These are phyloP conservation scores for Asterochloris erici DNA, from an alignment of 139 green algal genomes.

Conservation along the genomic window DNA sequence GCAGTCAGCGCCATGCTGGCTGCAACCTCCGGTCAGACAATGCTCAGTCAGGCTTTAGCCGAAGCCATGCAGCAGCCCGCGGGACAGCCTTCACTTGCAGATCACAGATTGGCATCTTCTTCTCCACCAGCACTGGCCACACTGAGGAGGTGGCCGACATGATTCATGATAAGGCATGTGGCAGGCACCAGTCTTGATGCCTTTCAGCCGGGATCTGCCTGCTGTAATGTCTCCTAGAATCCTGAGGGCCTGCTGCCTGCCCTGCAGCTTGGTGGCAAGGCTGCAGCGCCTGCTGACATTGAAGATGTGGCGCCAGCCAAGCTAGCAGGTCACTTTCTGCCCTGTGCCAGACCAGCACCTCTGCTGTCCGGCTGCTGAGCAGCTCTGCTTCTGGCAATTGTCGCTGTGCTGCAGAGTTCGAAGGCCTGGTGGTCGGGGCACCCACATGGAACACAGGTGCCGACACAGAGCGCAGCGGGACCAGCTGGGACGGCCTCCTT, in stretches of 20 bases:
- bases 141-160: slow-evolving; percentile 25
- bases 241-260: background rate
- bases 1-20: too few species aligned
- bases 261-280: slow-evolving; percentile 5
- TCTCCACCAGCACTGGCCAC: slow-evolving; percentile 27
- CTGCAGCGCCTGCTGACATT: slow-evolving; percentile 27
- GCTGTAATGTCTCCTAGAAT: background rate
- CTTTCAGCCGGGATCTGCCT: background rate
- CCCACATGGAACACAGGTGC: slow-evolving; percentile 30
- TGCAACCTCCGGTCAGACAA: too few species aligned
- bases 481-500: slow-evolving; percentile 25
- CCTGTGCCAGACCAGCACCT: too few species aligned
- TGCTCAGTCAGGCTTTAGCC: too few species aligned
- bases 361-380: too few species aligned
- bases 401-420: background rate
- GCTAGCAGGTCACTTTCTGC: background rate
- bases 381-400: too few species aligned
- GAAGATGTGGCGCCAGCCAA: slow-evolving; percentile 11
- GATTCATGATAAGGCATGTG: slow-evolving; percentile 5
- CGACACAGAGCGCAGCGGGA: slow-evolving; percentile 23
- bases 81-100: slow-evolving; percentile 1
- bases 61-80: too few species aligned
- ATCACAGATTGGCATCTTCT: slow-evolving; percentile 24
- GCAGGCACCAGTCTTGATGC: background rate
- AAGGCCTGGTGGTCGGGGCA: slow-evolving; percentile 27